Evolutionary conservation across 305 asterid species (phyloP).

Genomic region (Solanum hybrid): DNA sequence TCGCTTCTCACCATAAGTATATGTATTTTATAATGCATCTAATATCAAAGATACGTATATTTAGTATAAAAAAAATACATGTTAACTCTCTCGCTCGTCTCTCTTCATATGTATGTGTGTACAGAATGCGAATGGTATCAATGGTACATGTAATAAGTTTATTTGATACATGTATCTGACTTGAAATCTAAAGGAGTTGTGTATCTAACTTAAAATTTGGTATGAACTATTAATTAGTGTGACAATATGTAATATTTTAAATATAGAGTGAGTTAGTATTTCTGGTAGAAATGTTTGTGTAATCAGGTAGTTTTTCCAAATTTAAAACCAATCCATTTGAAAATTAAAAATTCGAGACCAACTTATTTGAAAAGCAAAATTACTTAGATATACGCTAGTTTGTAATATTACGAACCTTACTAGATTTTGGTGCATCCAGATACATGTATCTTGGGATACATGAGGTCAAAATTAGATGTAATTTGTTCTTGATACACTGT

Average conservation of each 20-base stretch:
- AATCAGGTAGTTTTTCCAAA: background rate
- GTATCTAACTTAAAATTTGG: background rate
- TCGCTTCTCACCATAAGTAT: background rate
- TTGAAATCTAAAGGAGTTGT: background rate
- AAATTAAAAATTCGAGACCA: background rate
- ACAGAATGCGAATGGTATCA: background rate
- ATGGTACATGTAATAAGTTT: background rate
- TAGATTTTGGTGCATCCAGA: background rate
- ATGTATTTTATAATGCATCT: background rate
- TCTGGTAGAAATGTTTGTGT: background rate
- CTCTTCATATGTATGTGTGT: background rate
- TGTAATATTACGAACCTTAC: background rate
- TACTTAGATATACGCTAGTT: background rate
- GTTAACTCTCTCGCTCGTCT: background rate
- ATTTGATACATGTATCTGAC: background rate
- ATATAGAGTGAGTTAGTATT: background rate
- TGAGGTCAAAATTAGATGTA: background rate
- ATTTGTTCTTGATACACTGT: background rate
- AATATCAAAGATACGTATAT: background rate
- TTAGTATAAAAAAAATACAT: background rate
- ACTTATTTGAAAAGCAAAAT: background rate
- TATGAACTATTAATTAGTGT: background rate
- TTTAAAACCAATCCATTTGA: background rate
- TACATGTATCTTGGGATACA: background rate
- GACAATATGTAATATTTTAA: no score